Base-by-base conservation (phyloP, 352 stramenopile species). In the Saprolegnia parasitica region DNA sequence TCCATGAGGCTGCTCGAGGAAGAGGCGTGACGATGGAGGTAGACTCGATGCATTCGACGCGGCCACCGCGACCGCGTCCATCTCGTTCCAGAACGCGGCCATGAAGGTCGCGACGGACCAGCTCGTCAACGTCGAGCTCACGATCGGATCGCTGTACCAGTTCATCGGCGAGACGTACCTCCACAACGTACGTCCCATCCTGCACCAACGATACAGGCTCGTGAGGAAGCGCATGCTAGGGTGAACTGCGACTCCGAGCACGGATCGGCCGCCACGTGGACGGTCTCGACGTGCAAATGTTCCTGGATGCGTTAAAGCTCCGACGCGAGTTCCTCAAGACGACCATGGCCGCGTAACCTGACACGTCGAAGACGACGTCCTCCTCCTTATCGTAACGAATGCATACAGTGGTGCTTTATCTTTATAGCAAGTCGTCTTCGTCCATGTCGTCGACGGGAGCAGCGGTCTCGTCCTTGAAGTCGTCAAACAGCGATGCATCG, bases 241-340 rank as follows among this genome's bases (percentile, higher is more conserved):
- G 63, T 4, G 74, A 92, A 63, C 72, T 91, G 32, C 84, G 78
- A 68, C 65, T 95, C 24, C 76, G 83, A n/a, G 86, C 83, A 24
- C 77, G 84, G 4, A 82, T 95, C 13, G 75, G 74, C 16, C 82
- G 86, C 32, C 92, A 93, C 57, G 86, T 95, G 42, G 83, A 92
- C 64, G 87, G 77, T 24, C 73, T 95, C 57, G 86, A 95, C 66
- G 87, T 92, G 9, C 78, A 91, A 63, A 68, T 95, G 46, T 95
- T 93, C 50, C 71, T 90, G 1, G 74, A 93, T 50, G 78, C 84
- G 29, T 63, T 95, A 16, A 80, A 81, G 61, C 72, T 95, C 67
- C 74, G 86, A 21, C 84, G 86, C 15, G 74, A 93, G 60, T 95
- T 95, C 73, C 73, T 94, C 21, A 76, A 79, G 18, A 77, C 77